Evolutionary conservation across 2,329 filamentous ascomycete genomes (phyloP), one percentile per base, ranked within the genome.

Genomic region (Dactylellina drechsleri): DNA sequence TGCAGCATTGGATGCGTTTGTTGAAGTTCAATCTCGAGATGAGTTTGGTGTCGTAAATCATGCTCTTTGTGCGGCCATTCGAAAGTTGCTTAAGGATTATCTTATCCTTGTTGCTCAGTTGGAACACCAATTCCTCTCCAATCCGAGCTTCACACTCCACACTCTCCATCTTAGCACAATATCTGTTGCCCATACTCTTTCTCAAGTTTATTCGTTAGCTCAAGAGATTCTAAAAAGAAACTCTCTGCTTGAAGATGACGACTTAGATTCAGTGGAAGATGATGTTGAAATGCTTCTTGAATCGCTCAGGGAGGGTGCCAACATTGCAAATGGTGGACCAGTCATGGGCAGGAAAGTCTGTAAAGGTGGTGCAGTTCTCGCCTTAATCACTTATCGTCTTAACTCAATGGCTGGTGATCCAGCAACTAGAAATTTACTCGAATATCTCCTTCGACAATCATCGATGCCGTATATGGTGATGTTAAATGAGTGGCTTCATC

Each of bases 401-500:
- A 91, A 95, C 78, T 89, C 91, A 13, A 94, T 97, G 88, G 95
- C 94, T 0, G 95, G 95, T 53, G 95, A 99, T 80, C 95, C 95
- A 2, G 91, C 92, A 0, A 93, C 95, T 18, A 88, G 92, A 77
- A 87, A 89, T 23, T 83, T 99, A 18, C 85, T 99, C 10, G 95
- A 92, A 10, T 90, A 90, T 2, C 83, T 99, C 28, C 83, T 99
- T 49, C 87, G 92, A 66, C 94, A 98, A 82, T 91, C 94, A 0
- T 97, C 93, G 79, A 88, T 91, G 66, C 95, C 95, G 0, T 99
- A 99, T 81, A 97, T 98, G 93, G 87, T 87, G 49, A 99, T 99
- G 95, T 84, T 99, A 75, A 99, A 99, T 80, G 94, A 98, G 81
- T 99, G 95, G 95, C 85, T 99, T 15, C 95, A 99, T 80, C 94